Evolutionary conservation across 306 rosid species (phyloP), one percentile per base, ranked within the genome.

Genomic region (Vigna nakashimae): DNA sequence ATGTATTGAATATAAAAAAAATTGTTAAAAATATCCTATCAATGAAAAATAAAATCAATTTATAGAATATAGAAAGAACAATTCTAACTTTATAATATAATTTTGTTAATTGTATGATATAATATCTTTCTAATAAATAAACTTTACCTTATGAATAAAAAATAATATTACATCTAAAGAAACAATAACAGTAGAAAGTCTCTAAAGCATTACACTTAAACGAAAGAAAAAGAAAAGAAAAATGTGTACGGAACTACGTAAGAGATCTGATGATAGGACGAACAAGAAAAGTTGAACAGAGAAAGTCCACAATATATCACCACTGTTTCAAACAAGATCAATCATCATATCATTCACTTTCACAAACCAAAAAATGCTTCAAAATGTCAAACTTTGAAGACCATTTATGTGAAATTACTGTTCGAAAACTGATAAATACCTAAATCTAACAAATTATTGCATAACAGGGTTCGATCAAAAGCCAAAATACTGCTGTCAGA

Each of bases 401-500:
- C 36, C 56, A 55, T 55, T 76, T 8, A 36, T 48, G 26, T 17
- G 34, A 17, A 30, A 48, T 17, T 1, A 72, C 71, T 48, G 59
- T 77, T 82, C 38, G 80, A 57, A 65, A 77, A 49, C 48, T 50
- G 80, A 73, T 66, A 73, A 82, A 46, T 66, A 67, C 83, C 55
- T 83, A 66, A 66, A 58, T 48, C 43, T 40, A 67, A 18, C 58
- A 16, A 57, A 72, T 72, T 65, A 57, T 82, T 82, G 79, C n/a
- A 28, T 36, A 36, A 5, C 13, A 42, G 15, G 30, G 11, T 62
- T 66, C 28, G 48, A 74, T 59, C 28, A n/a, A 62, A 55, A 45
- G 45, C 50, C 22, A 68, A 42, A 38, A 17, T 0, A 58, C 8
- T 42, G 73, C 45, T 63, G 53, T 63, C 43, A 82, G 42, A 32